Conservation (phyloP, 2,329 filamentous ascomycete genomes). For the Aspergillus thermomutatus region DNA sequence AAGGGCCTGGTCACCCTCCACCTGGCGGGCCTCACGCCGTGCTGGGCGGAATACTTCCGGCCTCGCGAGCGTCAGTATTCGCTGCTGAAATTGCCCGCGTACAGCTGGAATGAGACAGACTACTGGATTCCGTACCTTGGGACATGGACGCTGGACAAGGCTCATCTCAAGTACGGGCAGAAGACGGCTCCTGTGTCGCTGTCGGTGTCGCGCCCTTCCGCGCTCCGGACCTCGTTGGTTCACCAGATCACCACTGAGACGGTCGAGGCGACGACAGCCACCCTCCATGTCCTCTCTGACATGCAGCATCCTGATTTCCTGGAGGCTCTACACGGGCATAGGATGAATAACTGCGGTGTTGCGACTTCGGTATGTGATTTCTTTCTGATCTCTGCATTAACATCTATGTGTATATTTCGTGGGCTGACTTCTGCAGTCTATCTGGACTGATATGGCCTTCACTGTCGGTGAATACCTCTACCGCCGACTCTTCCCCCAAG, state of each 20-base stretch:
- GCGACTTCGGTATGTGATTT: slow-evolving; percentile 42
- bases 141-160: slow-evolving; percentile 70
- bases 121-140: slow-evolving; percentile 71
- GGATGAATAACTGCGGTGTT: slow-evolving; percentile 42
- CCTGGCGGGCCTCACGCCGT: slow-evolving; percentile 58
- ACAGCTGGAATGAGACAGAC: slow-evolving; percentile 67
- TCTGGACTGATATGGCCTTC: slow-evolving; percentile 24
- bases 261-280: slow-evolving; percentile 21
- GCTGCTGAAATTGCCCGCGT: slow-evolving; percentile 62
- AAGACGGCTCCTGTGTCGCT: background rate
- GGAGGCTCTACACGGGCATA: slow-evolving; percentile 41
- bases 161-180: background rate
- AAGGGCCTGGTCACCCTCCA: slow-evolving; percentile 58
- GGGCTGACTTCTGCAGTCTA: slow-evolving; percentile 10
- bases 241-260: slow-evolving; percentile 30
- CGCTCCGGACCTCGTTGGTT: slow-evolving; percentile 19
- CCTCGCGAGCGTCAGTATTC: slow-evolving; percentile 57
- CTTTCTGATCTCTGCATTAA: too few relatives aligned
- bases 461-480: slow-evolving; percentile 23
- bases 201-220: slow-evolving; percentile 1
- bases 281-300: slow-evolving; percentile 38
- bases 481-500: slow-evolving; percentile 4
- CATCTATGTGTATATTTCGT: too few relatives aligned
- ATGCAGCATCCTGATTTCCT: slow-evolving; percentile 38
- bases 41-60: slow-evolving; percentile 68